Evolutionary conservation across 495 filamentous ascomycete species (phyloP).

Genomic region (Arthonia radiata): DNA sequence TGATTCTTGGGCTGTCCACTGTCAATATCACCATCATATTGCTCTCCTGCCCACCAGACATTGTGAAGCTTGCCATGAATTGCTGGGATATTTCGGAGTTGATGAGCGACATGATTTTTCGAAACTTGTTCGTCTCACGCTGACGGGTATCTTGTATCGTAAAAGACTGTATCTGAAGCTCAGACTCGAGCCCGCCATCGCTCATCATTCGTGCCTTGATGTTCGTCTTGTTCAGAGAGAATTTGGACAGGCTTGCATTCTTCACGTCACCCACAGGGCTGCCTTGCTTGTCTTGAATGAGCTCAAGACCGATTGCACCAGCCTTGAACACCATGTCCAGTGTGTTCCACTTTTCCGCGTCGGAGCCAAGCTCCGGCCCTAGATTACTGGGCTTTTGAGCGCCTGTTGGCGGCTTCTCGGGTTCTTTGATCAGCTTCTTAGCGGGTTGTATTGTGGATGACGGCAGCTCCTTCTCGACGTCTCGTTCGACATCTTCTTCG

Average conservation of each 20-base stretch:
- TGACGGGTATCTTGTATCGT: slow-evolving; percentile 77
- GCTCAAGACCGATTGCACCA: slow-evolving; percentile 62
- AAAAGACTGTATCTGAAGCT: slow-evolving; percentile 81
- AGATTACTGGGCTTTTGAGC: slow-evolving; percentile 26
- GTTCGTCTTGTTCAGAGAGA: slow-evolving; percentile 75
- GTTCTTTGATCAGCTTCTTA: slow-evolving; percentile 12
- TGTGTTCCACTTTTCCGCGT: slow-evolving; percentile 62
- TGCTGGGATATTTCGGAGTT: slow-evolving; percentile 83
- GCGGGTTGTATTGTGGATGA: slow-evolving; percentile 27
- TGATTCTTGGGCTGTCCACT: slow-evolving; percentile 86
- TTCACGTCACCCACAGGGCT: slow-evolving; percentile 55
- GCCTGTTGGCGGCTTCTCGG: slow-evolving; percentile 6
- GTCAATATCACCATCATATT: slow-evolving; percentile 77
- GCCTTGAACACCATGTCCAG: slow-evolving; percentile 83
- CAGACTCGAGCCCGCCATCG: slow-evolving; percentile 77
- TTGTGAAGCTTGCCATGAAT: slow-evolving; percentile 90
- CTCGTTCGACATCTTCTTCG: slow-evolving; percentile 38
- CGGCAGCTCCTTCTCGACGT: slow-evolving; percentile 38
- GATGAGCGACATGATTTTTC: slow-evolving; percentile 91
- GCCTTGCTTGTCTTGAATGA: slow-evolving; percentile 51
- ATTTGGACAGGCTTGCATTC: slow-evolving; percentile 66
- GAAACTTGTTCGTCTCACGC: slow-evolving; percentile 76
- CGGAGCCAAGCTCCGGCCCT: slow-evolving; percentile 36
- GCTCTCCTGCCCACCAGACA: slow-evolving; percentile 62
- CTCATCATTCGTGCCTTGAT: slow-evolving; percentile 88